Base-by-base conservation (phyloP, 768 basidiomycete species). In the Tricholoma flavovirens region DNA sequence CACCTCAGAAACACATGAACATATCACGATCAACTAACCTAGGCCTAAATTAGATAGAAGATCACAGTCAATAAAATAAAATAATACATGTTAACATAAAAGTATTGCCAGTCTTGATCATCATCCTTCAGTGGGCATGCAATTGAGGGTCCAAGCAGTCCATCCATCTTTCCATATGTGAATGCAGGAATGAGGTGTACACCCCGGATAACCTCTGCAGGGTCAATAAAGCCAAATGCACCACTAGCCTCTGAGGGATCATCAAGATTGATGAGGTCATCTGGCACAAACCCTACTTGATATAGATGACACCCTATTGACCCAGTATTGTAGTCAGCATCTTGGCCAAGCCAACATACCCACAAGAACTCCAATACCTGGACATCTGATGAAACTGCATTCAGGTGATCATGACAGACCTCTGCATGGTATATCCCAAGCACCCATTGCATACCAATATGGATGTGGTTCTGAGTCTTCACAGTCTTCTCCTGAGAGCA, bases 21-120 rank as follows among this genome's bases (percentile, higher is more conserved):
- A n/a, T n/a, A n/a, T n/a, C n/a, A n/a, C n/a, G n/a, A n/a, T n/a
- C n/a, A n/a, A 48, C 45, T 22, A 48, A 48, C 45, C 48, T 49
- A 82, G 81, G 0, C 78, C 73, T 53, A 79, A 82, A 3, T 60
- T 58, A 6, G 58, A 46, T 1, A 65, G 53, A 29, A 33, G 7
- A 0, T 80, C 57, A 57, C 77, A 82, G 0, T 69, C 69, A 22
- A 82, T 40, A 4, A 69, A 63, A 12, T 70, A 75, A 0, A 80
- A n/a, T n/a, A n/a, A n/a, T n/a, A n/a, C n/a, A n/a, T n/a, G n/a
- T n/a, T n/a, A n/a, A n/a, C n/a, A n/a, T n/a, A n/a, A n/a, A n/a
- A n/a, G n/a, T n/a, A n/a, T n/a, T n/a, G n/a, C n/a, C n/a, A n/a
- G n/a, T n/a, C 49, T 33, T 50, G 2, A 35, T 50, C 30, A n/a